phyloP scores from a whole-genome alignment of 2,329 filamentous ascomycete genomes.

The Dichotomopilus funicola region DNA sequence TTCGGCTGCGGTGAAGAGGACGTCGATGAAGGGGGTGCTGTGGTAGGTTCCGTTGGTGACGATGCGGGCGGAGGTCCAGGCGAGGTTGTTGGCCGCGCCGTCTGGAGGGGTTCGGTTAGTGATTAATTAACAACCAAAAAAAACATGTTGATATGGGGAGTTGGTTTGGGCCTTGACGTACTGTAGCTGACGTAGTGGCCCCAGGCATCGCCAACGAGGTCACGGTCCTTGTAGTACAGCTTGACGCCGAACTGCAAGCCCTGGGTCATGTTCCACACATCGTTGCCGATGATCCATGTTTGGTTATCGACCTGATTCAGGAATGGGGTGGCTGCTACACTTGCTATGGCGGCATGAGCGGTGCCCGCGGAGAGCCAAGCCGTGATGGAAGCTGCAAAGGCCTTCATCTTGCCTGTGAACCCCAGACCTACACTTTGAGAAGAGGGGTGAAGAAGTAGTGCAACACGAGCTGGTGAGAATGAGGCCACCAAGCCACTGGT shows the following conservation, averaged over 20 bases:
- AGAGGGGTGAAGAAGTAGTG: too few relatives aligned
- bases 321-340: background rate
- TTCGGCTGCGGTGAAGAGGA: background rate
- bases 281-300: background rate
- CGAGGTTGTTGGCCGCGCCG: background rate
- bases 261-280: conserved; percentile 1
- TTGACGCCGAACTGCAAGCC: background rate
- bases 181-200: conserved; percentile 1
- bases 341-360: too few relatives aligned
- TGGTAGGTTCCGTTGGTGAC: background rate
- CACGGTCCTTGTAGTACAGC: background rate
- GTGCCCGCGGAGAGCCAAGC: too few relatives aligned
- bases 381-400: too few relatives aligned
- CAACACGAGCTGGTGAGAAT: too few relatives aligned
- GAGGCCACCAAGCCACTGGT: too few relatives aligned
- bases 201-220: background rate
- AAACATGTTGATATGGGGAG: background rate
- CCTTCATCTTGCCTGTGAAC: too few relatives aligned
- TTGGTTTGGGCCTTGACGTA: background rate
- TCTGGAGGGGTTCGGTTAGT: background rate
- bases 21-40: background rate
- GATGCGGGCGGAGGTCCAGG: background rate
- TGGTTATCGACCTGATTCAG: background rate
- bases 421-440: too few relatives aligned
- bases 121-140: background rate